Base-by-base conservation (phyloP, 2,329 filamentous ascomycete genomes). In the Teratosphaeria epicoccoides region DNA sequence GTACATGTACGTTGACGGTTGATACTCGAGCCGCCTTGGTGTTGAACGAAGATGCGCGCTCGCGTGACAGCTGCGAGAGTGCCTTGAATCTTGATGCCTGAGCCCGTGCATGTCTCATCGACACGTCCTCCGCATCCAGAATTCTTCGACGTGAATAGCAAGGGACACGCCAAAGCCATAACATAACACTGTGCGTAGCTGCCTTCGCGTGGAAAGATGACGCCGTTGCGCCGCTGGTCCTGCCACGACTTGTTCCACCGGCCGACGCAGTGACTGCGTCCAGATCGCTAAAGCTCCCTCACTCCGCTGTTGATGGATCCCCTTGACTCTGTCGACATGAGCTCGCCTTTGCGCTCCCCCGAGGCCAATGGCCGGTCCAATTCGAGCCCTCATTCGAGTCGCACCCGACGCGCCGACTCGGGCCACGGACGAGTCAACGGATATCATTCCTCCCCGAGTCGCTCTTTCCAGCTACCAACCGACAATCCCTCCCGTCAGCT, bases 401-500 rank as follows among this genome's bases (percentile, higher is more conserved):
- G 52, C 17, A 29, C 37, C 12, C 44, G 47, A 33, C 49, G 40
- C 46, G 20, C 23, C 22, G 33, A 29, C 10, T 51, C 49, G 17
- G 6, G 48, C 11, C 25, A 33, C 25, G 52, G 49, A 25, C 51
- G 49, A 24, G 43, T 46, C 11, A 56, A 54, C 33, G 52, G 52
- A 20, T 49, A 47, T 24, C 52, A 51, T 37, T 28, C 23, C 20
- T 46, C 33, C n/a, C 33, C 44, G 10, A 24, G 25, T 46, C 44
- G 44, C 23, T 12, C 23, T 24, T 14, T 24, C 7, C 49, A 49
- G 17, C 22, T 17, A 11, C 22, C 24, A 10, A 25, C n/a, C 7
- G 29, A 46, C 6, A 37, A 24, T 29, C 60, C 57, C 6, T 55
- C 60, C 9, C 57, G 54, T 5, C 60, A 58, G 47, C 48, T 72